Evolutionary conservation across 805 yeast genomes (phyloP).

Genomic region (Wickerhamiella occidentalis): DNA sequence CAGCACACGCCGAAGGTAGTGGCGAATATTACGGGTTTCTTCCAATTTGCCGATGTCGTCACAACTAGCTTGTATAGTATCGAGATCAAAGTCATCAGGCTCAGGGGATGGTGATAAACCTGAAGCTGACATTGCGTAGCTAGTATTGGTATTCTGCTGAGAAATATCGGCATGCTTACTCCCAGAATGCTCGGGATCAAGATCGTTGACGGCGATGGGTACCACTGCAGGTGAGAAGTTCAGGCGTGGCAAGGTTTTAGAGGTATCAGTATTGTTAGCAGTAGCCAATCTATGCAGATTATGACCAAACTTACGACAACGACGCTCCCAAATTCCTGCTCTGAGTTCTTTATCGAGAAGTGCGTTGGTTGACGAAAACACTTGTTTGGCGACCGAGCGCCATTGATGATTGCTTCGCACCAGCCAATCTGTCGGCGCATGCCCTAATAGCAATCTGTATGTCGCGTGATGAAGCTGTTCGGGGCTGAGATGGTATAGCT

Average conservation of each 20-base stretch:
- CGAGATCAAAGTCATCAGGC: background rate
- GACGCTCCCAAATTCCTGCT: background rate
- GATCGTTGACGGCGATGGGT: background rate
- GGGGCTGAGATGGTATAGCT: slow-evolving; percentile 24
- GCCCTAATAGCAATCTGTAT: slow-evolving; percentile 26
- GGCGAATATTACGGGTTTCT: background rate
- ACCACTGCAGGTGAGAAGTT: background rate
- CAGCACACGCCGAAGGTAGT: background rate
- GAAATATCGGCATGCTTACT: background rate
- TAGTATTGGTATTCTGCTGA: background rate
- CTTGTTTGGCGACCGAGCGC: slow-evolving; percentile 2
- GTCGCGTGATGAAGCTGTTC: slow-evolving; percentile 24
- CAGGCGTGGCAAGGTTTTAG: background rate
- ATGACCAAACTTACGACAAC: background rate
- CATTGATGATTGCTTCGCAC: slow-evolving; percentile 2
- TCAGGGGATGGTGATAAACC: background rate
- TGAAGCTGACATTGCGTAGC: background rate
- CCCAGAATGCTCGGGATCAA: background rate
- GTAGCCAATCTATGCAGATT: background rate
- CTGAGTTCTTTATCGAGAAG: background rate
- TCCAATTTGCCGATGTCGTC: background rate
- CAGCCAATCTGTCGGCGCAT: slow-evolving; percentile 21
- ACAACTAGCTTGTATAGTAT: background rate
- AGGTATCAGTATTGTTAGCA: background rate
- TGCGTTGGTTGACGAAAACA: background rate